phyloP scores from a whole-genome alignment of 495 filamentous ascomycete species.

The Cryomyces minteri region DNA sequence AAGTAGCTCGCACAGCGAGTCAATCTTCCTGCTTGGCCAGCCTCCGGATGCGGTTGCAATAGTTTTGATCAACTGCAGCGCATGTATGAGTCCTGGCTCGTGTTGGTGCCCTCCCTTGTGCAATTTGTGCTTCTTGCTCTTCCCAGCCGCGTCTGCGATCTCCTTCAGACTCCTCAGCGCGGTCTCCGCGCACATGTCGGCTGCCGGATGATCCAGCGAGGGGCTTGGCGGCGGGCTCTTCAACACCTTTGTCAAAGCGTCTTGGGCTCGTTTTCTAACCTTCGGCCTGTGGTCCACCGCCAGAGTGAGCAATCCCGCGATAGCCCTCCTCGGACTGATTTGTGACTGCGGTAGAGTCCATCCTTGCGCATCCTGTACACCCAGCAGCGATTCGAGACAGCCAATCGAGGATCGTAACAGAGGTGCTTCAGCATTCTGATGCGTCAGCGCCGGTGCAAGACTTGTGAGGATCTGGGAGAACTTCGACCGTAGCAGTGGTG shows the following conservation, averaged over 20 bases:
- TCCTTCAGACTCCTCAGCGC: conserved; percentile 59
- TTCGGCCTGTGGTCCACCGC: conserved; percentile 83
- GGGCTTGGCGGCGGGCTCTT: conserved; percentile 73
- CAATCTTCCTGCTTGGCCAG: conserved; percentile 95
- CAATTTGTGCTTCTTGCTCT: conserved; percentile 43
- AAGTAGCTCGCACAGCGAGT: conserved; percentile 71
- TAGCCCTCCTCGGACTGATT: conserved; percentile 73
- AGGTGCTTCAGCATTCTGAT: conserved; percentile 71
- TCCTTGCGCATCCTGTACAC: conserved; percentile 70
- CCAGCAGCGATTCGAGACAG: conserved; percentile 68
- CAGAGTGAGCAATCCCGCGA: conserved; percentile 68
- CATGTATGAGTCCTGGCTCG: conserved; percentile 76
- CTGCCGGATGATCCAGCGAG: conserved; percentile 76
- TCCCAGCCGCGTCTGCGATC: conserved; percentile 43
- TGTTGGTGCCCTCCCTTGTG: conserved; percentile 32
- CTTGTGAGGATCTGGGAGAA: conserved; percentile 82
- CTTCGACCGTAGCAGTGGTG: conserved; percentile 72
- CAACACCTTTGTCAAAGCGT: conserved; percentile 68
- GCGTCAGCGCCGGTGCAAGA: conserved; percentile 64
- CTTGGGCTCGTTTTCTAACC: conserved; percentile 85
- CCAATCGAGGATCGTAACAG: conserved; percentile 80
- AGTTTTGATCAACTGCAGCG: conserved; percentile 76
- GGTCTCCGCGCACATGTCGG: conserved; percentile 88
- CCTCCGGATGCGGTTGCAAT: conserved; percentile 72
- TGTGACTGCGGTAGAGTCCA: conserved; percentile 75